Evolutionary conservation across 1,284 basidiomycete genomes (phyloP), one percentile per base, ranked within the genome.

Genomic region (Moniliophthora roreri): DNA sequence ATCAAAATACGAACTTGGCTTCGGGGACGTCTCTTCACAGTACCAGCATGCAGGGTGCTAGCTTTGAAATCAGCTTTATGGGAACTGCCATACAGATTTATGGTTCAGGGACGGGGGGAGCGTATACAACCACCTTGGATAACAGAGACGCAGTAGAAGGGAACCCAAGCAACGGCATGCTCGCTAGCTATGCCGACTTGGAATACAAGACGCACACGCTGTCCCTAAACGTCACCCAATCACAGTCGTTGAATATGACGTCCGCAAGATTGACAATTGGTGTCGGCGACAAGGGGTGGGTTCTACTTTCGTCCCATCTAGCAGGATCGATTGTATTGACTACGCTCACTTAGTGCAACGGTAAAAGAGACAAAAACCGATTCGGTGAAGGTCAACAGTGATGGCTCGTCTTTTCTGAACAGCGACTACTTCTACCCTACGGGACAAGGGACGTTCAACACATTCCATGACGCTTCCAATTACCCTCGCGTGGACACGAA

Each of bases 401-500:
- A 52, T 52, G 51, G 51, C 6, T 24, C 51, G 8, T 46, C 51
- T 10, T 21, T 23, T 3, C 20, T 47, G 7, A 52, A 52, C 45
- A 1, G n/a, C 20, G 50, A 56, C 39, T 40, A 51, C 6, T 59
- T 62, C 26, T 59, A 55, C 37, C 52, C 47, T 16, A 51, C 53
- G 6, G 59, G 61, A 15, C 21, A 28, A 1, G 44, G 44, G 4
- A 46, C 23, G 13, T 46, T 46, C 44, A 46, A 46, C 26, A 46
- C 51, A 6, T 9, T 52, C 15, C 61, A 62, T 39, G 13, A 41
- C 34, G 58, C 60, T 18, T 4, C 50, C 1, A 56, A 53, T 4
- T 61, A 61, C 20, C 56, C 61, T 2, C 55, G 61, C 37, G 16
- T 61, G 0, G 61, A 62, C 32, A 57, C 53, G 16, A 50, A 55